Percentiles rank a stretch among this genome's conserved stretches.
These are phyloP conservation scores for Leptosphaerulina australis DNA, from an alignment of 2,329 filamentous ascomycete genomes.

Conservation along the genomic window DNA sequence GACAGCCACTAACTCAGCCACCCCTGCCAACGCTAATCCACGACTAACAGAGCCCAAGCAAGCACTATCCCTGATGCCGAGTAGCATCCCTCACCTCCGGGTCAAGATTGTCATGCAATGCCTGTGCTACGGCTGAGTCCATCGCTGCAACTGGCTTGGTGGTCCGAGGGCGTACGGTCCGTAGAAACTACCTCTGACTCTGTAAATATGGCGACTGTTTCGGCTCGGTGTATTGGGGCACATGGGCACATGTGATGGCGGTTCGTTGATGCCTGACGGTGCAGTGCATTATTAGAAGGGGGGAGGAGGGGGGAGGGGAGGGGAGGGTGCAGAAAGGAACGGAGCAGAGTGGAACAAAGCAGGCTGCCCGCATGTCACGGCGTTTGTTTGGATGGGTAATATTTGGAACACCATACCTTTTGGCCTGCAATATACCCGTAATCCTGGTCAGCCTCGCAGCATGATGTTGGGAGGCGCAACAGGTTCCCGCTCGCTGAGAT, in stretches of 20 bases:
- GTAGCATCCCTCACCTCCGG: slow-evolving; percentile 35
- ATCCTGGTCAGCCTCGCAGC: slow-evolving; percentile 21
- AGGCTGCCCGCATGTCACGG: slow-evolving; percentile 11
- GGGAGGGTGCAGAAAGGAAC: slow-evolving; percentile 13
- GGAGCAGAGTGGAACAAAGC: too few relatives aligned
- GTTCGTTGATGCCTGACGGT: slow-evolving; percentile 25
- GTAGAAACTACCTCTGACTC: slow-evolving; percentile 18
- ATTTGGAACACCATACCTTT: slow-evolving; percentile 22
- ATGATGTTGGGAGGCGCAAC: neutral
- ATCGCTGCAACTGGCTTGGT: slow-evolving; percentile 18
- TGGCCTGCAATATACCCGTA: slow-evolving; percentile 30
- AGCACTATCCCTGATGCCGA: slow-evolving; percentile 25
- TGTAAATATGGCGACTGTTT: slow-evolving; percentile 4
- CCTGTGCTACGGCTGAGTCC: slow-evolving; percentile 28
- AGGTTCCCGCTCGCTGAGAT: slow-evolving; percentile 11
- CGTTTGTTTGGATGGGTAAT: slow-evolving; percentile 22
- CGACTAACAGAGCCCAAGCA: slow-evolving; percentile 22
- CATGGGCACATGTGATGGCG: neutral
- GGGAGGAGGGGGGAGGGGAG: too few relatives aligned
- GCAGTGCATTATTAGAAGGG: slow-evolving; percentile 14
- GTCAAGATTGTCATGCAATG: slow-evolving; percentile 30
- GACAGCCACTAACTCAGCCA: slow-evolving; percentile 16
- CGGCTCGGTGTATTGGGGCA: neutral
- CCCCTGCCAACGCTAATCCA: slow-evolving; percentile 22
- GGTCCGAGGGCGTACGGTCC: slow-evolving; percentile 21